Evolutionary conservation across 73 alveolate genomes (phyloP).

Genomic region (Tetrahymena borealis): DNA sequence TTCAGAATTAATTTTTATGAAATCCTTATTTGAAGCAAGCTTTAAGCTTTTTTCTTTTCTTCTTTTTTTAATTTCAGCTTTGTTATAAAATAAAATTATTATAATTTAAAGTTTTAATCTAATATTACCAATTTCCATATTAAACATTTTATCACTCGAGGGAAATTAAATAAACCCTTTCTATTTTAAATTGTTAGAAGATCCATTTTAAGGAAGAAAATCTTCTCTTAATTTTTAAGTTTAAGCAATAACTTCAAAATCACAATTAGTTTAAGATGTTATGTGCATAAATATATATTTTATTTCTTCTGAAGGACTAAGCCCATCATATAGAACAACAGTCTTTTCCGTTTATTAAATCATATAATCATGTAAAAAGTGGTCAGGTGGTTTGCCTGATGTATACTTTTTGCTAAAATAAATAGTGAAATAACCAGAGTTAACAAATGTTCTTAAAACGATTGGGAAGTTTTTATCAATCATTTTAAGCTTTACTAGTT

Average conservation of each 20-base stretch:
- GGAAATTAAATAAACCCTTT: neutral
- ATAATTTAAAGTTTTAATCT: neutral
- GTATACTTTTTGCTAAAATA: neutral
- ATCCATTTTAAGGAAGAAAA: neutral
- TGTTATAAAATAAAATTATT: neutral
- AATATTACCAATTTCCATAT: neutral
- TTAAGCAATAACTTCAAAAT: neutral
- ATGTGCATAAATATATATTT: neutral
- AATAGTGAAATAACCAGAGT: neutral
- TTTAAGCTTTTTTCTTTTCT: neutral
- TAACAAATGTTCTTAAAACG: neutral
- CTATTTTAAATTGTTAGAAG: neutral
- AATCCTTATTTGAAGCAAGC: neutral
- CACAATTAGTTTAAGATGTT: neutral
- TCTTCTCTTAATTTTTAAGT: neutral
- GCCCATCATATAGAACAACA: neutral
- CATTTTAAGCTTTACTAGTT: neutral
- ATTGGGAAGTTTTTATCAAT: neutral
- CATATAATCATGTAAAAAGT: neutral
- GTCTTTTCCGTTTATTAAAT: neutral
- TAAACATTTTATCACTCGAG: neutral
- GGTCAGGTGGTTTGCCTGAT: neutral
- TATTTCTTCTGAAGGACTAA: neutral
- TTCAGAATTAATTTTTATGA: neutral
- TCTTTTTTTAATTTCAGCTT: neutral